These are phyloP conservation scores for Millerozyma miso DNA, from an alignment of 805 yeast species.

Conservation along the genomic window DNA sequence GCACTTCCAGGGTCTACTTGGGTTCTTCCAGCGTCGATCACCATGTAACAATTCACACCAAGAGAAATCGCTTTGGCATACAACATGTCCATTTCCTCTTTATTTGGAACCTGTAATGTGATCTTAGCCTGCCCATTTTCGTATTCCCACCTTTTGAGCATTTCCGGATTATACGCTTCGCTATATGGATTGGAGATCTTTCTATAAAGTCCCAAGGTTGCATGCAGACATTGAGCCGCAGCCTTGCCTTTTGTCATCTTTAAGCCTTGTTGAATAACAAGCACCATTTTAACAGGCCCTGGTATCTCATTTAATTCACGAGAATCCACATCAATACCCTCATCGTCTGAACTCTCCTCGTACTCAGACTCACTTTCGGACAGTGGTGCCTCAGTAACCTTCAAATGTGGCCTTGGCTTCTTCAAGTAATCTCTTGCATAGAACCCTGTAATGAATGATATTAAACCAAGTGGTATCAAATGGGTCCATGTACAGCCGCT, in stretches of 20 bases:
- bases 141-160: constrained; percentile 73
- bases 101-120: constrained; percentile 66
- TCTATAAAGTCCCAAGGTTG: constrained; percentile 88
- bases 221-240: constrained; percentile 98
- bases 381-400: not conserved
- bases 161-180: constrained; percentile 54
- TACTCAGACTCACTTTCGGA: constrained; percentile 30
- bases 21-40: constrained; percentile 96
- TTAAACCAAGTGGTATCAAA: constrained; percentile 27
- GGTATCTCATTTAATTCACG: constrained; percentile 58
- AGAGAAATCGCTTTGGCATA: constrained; percentile 77
- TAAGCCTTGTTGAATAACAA: constrained; percentile 82
- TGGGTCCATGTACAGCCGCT: constrained; percentile 13
- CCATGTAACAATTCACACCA: constrained; percentile 73
- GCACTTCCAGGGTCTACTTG: constrained; percentile 96
- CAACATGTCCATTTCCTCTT: constrained; percentile 69
- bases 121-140: constrained; percentile 89
- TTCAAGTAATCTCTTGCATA: constrained; percentile 11
- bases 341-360: constrained; percentile 47
- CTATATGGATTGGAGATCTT: constrained; percentile 51
- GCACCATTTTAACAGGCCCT: constrained; percentile 82
- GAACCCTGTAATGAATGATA: constrained; percentile 36
- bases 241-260: constrained; percentile 93
- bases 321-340: constrained; percentile 55
- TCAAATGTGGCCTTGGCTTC: not conserved